These are phyloP conservation scores for Corylus heterophylla DNA, from an alignment of 306 rosid genomes.

Conservation along the genomic window DNA sequence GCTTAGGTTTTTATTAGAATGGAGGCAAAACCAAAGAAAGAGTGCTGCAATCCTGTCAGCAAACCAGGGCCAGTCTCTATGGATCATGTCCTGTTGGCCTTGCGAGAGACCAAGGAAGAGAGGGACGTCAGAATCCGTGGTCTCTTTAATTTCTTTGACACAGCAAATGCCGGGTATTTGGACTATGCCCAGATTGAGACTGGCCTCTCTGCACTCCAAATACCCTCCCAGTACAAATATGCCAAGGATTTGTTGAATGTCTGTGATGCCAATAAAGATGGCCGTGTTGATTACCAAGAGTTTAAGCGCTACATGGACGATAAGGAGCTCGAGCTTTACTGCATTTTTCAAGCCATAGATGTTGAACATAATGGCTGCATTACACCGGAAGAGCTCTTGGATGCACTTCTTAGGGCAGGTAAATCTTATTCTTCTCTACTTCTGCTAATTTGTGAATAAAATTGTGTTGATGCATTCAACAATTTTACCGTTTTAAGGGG, in stretches of 20 bases:
- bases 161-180: slow-evolving; percentile 59
- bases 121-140: slow-evolving; percentile 65
- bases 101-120: slow-evolving; percentile 79
- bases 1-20: slow-evolving; percentile 21
- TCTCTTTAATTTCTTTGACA: slow-evolving; percentile 77
- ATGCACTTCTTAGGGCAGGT: slow-evolving; percentile 92
- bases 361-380: slow-evolving; percentile 90
- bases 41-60: slow-evolving; percentile 58
- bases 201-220: slow-evolving; percentile 77
- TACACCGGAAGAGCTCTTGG: slow-evolving; percentile 94
- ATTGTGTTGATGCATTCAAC: not conserved
- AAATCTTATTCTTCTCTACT: slow-evolving; percentile 3
- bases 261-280: slow-evolving; percentile 76
- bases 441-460: not conserved
- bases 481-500: not conserved
- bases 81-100: slow-evolving; percentile 86
- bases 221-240: slow-evolving; percentile 82
- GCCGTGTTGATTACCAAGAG: slow-evolving; percentile 71
- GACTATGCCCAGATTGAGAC: slow-evolving; percentile 72
- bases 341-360: slow-evolving; percentile 91
- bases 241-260: slow-evolving; percentile 79
- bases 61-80: slow-evolving; percentile 66
- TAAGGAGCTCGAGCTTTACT: slow-evolving; percentile 90
- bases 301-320: slow-evolving; percentile 87
- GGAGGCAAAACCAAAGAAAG: slow-evolving; percentile 39